Base-by-base conservation (phyloP, 2,329 filamentous ascomycete genomes). In the Aspergillus transmontanensis region DNA sequence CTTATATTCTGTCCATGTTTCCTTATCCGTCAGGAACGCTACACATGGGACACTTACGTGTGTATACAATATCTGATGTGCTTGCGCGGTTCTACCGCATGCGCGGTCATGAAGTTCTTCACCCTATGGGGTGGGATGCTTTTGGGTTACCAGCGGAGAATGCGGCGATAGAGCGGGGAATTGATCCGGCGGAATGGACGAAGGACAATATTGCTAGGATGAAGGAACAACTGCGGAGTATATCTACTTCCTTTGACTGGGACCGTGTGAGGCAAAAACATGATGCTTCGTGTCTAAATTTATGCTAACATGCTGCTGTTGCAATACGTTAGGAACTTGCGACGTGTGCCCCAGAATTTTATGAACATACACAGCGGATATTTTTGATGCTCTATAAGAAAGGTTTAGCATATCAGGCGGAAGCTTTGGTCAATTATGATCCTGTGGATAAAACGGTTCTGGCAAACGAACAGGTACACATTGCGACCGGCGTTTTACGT, bases 71-170 rank as follows among this genome's bases (percentile, higher is more conserved):
- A 67, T 92, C 93, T 64, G 93, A 97, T 80, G 90, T 94, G 11
- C 80, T 96, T 58, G 88, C 92, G 16, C 86, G 93, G 59, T 96
- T 89, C 73, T 87, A 89, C 71, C 85, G 85, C 30, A 88, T 96
- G 80, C 87, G 89, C 69, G 93, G 93, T 19, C 84, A 88, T 68
- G 80, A 90, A 60, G 92, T 96, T 36, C 78, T 96, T 59, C 86
- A 96, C 67, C 92, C 93, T n/a, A 96, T 96, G 85, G 93, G 93
- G 12, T 97, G 93, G 93, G 93, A 97, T 82, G 91, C 92, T 6
- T 96, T 97, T 79, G 93, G 93, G 2, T 81, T 97, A 61, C 93
- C 93, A 12, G 93, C 93, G 50, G 93, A 97, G 78, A 97, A 97
- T 79, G 93, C 93, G 21, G 93, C 93, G 10, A 90, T 96, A 62